Percentiles rank a stretch among this genome's conserved stretches.
phyloP scores from a whole-genome alignment of 2,329 filamentous ascomycete genomes.

The Fusarium sp. region DNA sequence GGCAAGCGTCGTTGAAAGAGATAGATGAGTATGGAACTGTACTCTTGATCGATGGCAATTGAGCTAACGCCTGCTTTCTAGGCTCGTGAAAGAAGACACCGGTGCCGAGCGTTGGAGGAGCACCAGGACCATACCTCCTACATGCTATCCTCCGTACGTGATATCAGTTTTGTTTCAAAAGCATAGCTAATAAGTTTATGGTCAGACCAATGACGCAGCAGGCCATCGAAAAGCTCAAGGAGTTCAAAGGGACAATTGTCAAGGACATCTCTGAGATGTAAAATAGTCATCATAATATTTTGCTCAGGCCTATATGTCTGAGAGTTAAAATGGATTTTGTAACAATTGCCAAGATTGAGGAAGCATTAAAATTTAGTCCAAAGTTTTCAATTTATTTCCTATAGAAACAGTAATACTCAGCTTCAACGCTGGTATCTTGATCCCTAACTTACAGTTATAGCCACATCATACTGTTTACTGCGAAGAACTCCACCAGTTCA shows the following conservation, averaged over 20 bases:
- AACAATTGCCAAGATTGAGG: no score
- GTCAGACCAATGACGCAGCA: conserved; percentile 13
- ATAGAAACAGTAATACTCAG: no score
- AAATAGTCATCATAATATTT: neutral
- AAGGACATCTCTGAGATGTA: neutral
- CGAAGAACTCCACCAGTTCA: no score
- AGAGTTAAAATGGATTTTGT: no score
- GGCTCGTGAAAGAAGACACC: conserved; percentile 13
- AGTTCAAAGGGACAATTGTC: conserved; percentile 1
- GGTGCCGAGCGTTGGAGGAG: conserved; percentile 10
- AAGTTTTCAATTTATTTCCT: neutral
- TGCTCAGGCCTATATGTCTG: no score
- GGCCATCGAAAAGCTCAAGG: conserved; percentile 22
- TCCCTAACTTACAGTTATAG: no score
- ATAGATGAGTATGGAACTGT: neutral
- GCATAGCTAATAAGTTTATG: fast-evolving
- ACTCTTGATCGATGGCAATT: fast-evolving
- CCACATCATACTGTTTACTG: no score
- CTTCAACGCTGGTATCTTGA: no score
- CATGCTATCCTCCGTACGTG: conserved; percentile 18
- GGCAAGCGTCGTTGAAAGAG: conserved; percentile 1
- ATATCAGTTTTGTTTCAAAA: fast-evolving
- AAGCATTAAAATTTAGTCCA: neutral
- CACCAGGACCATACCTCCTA: conserved; percentile 12
- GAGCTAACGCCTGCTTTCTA: neutral